A percentile compares a stretch with the other conserved stretches of the same genome.
Conservation (phyloP, 352 stramenopile genomes). For the Pythium myriotylum region DNA sequence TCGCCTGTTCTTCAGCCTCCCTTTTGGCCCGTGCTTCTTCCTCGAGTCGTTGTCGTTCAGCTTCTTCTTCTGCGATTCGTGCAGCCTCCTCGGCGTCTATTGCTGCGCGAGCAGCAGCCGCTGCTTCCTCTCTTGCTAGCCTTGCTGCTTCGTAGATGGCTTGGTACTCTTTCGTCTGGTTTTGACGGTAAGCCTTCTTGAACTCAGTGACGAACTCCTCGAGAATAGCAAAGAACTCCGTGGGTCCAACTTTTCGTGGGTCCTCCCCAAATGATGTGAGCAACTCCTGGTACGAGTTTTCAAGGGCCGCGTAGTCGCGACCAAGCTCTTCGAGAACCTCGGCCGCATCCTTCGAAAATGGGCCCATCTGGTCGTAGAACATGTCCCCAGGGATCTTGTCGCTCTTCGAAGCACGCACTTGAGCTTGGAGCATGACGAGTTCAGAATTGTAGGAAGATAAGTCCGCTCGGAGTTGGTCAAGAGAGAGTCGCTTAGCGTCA, state of each 20-base stretch:
- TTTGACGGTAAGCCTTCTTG: slow-evolving; percentile 88
- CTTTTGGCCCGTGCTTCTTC: slow-evolving; percentile 56
- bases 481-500: slow-evolving; percentile 76
- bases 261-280: slow-evolving; percentile 86
- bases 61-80: slow-evolving; percentile 39
- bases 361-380: slow-evolving; percentile 84
- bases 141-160: slow-evolving; percentile 71
- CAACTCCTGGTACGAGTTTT: slow-evolving; percentile 78
- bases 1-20: slow-evolving; percentile 49
- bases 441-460: slow-evolving; percentile 84
- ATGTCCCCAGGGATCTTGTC: slow-evolving; percentile 72
- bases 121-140: slow-evolving; percentile 47
- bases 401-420: slow-evolving; percentile 79
- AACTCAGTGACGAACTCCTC: slow-evolving; percentile 87
- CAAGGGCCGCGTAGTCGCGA: slow-evolving; percentile 70
- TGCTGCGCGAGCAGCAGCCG: slow-evolving; percentile 33
- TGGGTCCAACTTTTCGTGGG: slow-evolving; percentile 74
- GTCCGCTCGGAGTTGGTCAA: slow-evolving; percentile 83
- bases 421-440: slow-evolving; percentile 80
- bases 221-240: slow-evolving; percentile 83
- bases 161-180: slow-evolving; percentile 87
- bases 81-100: slow-evolving; percentile 36
- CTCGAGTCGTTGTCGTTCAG: slow-evolving; percentile 48
- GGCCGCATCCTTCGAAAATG: slow-evolving; percentile 78
- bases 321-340: slow-evolving; percentile 83